Evolutionary conservation across 208 protist species (phyloP), one percentile per base, ranked within the genome.

Genomic region (Leishmania mexicana): DNA sequence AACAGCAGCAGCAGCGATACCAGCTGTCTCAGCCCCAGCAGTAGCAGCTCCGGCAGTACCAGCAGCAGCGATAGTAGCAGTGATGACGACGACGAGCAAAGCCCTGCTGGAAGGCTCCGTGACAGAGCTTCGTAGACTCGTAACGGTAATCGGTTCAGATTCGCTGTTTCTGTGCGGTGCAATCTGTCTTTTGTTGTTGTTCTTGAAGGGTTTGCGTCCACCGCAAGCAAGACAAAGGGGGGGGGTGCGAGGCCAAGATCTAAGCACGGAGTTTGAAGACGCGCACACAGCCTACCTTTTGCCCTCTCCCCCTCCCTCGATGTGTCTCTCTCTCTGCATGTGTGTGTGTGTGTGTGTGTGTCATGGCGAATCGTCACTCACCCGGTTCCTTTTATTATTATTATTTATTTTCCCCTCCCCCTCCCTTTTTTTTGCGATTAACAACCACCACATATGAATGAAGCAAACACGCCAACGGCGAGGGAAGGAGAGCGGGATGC

Each of bases 31-130:
- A 74, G 77, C 19, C 75, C 47, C 38, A 64, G 57, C 42, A 72
- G 47, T 62, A 77, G 81, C 70, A 58, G 51, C 53, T 75, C 75
- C 1, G 68, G 78, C 67, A 75, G 70, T 40, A n/a, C 53, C 38
- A 85, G 42, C 57, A 70, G 64, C 67, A 75, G 42, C 64, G 75
- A 77, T 35, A 58, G 78, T 5, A 62, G 80, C 73, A 71, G 60
- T 54, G 60, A 78, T n/a, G 75, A 79, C 10, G 83, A 79, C 4
- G 83, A 83, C 11, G 45, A 75, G 21, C 72, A 58, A 15, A 49
- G 21, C 35, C 21, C 31, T 28, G 67, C 10, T 65, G 13, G 57
- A 58, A 62, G 47, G 31, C 19, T 10, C 10, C 17, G 38, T 13
- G 53, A 47, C 19, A 31, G 2, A 21, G 40, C n/a, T 35, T 7